Conservation (phyloP, 1,139 yeast genomes). For the Yamadazyma kanchanaburiensis region DNA sequence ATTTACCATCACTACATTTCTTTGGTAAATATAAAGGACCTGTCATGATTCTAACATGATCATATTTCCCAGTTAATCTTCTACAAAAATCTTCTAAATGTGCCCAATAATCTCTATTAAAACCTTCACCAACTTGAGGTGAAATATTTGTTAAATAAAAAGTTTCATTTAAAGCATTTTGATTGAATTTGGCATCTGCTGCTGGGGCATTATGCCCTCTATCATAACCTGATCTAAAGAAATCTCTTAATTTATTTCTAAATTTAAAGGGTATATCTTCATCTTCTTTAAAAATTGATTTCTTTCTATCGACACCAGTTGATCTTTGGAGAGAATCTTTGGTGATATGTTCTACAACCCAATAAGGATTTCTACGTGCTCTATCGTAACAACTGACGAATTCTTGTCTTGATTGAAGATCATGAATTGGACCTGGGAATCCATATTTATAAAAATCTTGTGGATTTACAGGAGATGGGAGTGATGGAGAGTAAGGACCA, state of each 20-base stretch:
- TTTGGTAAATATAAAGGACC: conserved; percentile 93
- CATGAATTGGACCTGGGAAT: conserved; percentile 93
- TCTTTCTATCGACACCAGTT: conserved; percentile 67
- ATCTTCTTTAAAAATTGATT: conserved; percentile 83
- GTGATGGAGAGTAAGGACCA: conserved; percentile 10
- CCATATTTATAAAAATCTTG: conserved; percentile 83
- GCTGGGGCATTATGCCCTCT: conserved; percentile 99
- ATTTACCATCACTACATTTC: conserved; percentile 60
- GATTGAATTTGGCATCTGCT: conserved; percentile 90
- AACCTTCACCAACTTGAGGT: conserved; percentile 98
- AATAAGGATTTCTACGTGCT: conserved; percentile 79
- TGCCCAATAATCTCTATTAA: conserved; percentile 96
- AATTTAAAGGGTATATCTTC: conserved; percentile 75
- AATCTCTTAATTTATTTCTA: conserved; percentile 75
- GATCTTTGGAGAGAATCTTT: conserved; percentile 55
- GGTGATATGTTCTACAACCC: conserved; percentile 89
- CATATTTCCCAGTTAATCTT: conserved; percentile 63
- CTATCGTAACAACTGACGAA: conserved; percentile 87
- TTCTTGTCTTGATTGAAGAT: conserved; percentile 67
- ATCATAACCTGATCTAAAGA: conserved; percentile 93
- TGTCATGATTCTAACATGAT: conserved; percentile 78
- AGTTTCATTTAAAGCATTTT: conserved; percentile 92
- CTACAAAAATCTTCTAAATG: conserved; percentile 90
- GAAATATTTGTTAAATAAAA: conserved; percentile 85
- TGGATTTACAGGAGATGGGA: conserved; percentile 51